Conservation (phyloP, 192 early-diverging fungal species). For the Coemansia sp. region DNA sequence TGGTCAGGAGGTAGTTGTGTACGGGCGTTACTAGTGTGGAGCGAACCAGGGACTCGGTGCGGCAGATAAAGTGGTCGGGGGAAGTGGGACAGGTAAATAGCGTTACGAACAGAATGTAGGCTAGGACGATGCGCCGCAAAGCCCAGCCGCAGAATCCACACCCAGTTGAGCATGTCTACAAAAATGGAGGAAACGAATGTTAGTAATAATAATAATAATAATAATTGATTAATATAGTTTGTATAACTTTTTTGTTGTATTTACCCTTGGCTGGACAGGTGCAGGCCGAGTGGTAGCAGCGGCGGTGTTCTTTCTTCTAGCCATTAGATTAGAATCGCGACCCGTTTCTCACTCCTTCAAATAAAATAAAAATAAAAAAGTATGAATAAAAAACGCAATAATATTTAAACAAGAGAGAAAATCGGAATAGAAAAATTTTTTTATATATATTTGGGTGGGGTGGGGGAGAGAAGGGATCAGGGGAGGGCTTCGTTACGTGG, state of each 20-base stretch:
- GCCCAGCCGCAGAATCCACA: slow-evolving; percentile 22
- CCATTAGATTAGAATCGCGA: background rate
- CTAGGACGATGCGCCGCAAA: slow-evolving; percentile 21
- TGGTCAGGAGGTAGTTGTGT: slow-evolving; percentile 21
- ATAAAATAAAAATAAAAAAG: background rate
- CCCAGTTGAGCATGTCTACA: slow-evolving; percentile 15
- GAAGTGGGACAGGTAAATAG: slow-evolving; percentile 40
- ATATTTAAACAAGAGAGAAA: background rate
- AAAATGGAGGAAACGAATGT: background rate
- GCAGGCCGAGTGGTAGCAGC: background rate
- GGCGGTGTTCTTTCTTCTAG: slow-evolving; percentile 8
- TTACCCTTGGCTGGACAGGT: slow-evolving; percentile 19
- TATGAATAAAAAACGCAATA: background rate
- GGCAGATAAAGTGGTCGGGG: slow-evolving; percentile 38
- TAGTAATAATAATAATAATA: background rate
- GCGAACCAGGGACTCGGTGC: slow-evolving; percentile 17
- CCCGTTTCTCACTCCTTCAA: background rate
- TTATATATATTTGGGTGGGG: background rate
- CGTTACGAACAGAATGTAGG: slow-evolving; percentile 36
- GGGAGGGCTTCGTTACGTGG: no score
- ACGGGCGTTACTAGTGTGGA: slow-evolving; percentile 27
- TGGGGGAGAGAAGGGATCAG: no score
- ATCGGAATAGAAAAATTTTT: background rate
- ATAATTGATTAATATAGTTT: no score
- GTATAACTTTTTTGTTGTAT: background rate